Evolutionary conservation across 2,329 filamentous ascomycete genomes (phyloP), one percentile per base, ranked within the genome.

Genomic region (Calonectria hongkongensis): DNA sequence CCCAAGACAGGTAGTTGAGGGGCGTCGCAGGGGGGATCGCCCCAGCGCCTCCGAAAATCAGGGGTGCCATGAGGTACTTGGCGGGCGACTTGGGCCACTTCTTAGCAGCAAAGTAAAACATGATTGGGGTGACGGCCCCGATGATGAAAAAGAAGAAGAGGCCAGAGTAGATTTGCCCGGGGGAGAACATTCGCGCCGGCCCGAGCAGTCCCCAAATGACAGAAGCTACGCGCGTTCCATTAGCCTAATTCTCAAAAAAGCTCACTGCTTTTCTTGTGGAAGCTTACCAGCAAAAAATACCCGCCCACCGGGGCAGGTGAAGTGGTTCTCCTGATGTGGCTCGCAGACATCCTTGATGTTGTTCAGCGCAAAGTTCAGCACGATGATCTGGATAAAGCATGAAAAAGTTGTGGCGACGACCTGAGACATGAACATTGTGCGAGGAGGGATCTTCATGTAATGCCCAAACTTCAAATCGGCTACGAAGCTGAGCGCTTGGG

Each of bases 1-100:
- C 92, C 93, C 93, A 95, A n/a, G 89, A 88, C 41, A 94, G 89
- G 81, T 94, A 95, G 83, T 94, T 94, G 71, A 95, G 88, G 0
- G 93, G 93, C 0, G 93, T 94, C 3, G 94, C 93, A 0, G 91
- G 91, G 2, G 91, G 91, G 76, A 93, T 92, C 41, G 84, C 75
- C 0, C 87, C 88, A 8, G 89, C 87, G 27, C 90, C 90, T 70
- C 91, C 91, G 79, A 92, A 92, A 76, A 93, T 90, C 72, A 93
- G 84, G 1, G 91, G 91, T 4, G 90, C 88, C 85, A 92, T 92
- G 65, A 92, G 85, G 81, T 87, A 89, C 69, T 85, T 86, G 50
- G 86, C 77, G 0, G 86, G 86, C 2, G 88, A 90, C 58, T 83
- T 85, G 63, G 90, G 90, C 81, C 86, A 90, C 36, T 85, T 85